Conservation (phyloP, 768 basidiomycete genomes). For the Paxillus rubicundulus region DNA sequence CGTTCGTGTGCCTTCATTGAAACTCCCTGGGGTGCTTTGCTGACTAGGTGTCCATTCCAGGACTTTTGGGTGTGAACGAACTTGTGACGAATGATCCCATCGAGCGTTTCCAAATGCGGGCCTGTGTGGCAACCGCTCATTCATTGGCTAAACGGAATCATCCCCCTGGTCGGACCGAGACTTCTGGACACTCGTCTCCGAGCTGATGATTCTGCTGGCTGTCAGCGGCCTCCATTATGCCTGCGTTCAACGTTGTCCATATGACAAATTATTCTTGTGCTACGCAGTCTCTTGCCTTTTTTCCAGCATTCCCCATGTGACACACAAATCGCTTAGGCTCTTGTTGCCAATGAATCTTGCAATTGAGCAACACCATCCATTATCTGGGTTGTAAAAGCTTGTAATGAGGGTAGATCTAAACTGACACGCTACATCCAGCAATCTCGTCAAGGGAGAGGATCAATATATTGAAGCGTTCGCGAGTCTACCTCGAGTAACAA, state of each 20-base stretch:
- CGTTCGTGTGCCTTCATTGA: not conserved
- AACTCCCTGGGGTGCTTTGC: not conserved
- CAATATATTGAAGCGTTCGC: not conserved
- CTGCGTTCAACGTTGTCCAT: too few relatives aligned
- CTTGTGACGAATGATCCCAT: not conserved
- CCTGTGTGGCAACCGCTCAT: not conserved
- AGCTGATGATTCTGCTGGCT: too few relatives aligned
- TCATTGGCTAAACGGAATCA: not conserved
- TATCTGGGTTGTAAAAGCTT: not conserved
- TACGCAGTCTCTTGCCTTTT: too few relatives aligned
- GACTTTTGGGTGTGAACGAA: not conserved
- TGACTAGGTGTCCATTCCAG: not conserved
- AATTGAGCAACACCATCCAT: conserved; percentile 5
- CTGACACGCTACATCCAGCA: conserved; percentile 3
- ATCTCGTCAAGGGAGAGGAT: conserved; percentile 5
- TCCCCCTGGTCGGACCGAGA: not conserved
- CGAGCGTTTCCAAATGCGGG: not conserved
- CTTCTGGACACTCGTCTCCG: not conserved
- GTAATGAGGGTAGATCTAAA: not conserved
- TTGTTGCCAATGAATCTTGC: not conserved
- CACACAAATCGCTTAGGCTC: not conserved
- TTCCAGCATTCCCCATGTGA: too few relatives aligned
- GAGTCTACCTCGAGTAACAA: not conserved
- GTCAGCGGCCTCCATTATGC: too few relatives aligned
- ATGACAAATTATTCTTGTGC: too few relatives aligned